Percentiles rank a stretch among this genome's conserved stretches.
Conservation (phyloP, 1,284 basidiomycete genomes). For the Melampsora larici-populina region DNA sequence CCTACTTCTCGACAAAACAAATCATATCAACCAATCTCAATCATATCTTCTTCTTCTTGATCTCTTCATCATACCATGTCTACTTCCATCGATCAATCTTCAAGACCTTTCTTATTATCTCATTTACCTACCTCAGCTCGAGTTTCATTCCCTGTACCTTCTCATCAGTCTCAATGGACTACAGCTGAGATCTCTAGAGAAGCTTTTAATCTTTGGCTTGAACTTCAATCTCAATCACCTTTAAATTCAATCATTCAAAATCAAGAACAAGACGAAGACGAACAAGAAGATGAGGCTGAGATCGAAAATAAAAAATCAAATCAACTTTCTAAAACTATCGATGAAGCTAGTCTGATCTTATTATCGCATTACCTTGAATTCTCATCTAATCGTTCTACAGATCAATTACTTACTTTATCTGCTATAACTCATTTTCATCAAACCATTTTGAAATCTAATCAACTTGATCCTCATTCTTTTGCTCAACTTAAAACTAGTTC, state of each 20-base stretch:
- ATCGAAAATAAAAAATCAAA: not conserved
- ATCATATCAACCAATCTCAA: too few species aligned
- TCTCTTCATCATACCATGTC: too few species aligned
- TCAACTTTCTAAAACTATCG: not conserved
- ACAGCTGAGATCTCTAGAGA: not conserved
- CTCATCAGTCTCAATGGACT: not conserved
- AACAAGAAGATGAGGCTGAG: not conserved
- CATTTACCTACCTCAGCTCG: not conserved
- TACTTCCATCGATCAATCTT: too few species aligned
- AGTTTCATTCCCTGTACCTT: not conserved
- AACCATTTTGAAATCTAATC: constrained; percentile 48
- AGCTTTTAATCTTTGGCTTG: not conserved
- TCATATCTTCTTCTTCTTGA: too few species aligned
- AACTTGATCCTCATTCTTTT: constrained; percentile 73
- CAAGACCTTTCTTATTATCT: not conserved
- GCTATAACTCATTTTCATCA: constrained; percentile 45
- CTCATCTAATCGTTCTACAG: too few species aligned
- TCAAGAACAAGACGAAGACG: not conserved
- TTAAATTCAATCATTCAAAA: not conserved
- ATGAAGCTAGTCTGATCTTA: constrained; percentile 69
- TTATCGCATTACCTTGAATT: constrained; percentile 74
- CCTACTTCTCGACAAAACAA: too few species aligned
- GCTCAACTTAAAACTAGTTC: constrained; percentile 61
- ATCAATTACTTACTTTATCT: constrained; percentile 44
- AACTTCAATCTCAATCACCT: not conserved